Conservation (phyloP, 768 basidiomycete genomes). For the Amanita rimosa region DNA sequence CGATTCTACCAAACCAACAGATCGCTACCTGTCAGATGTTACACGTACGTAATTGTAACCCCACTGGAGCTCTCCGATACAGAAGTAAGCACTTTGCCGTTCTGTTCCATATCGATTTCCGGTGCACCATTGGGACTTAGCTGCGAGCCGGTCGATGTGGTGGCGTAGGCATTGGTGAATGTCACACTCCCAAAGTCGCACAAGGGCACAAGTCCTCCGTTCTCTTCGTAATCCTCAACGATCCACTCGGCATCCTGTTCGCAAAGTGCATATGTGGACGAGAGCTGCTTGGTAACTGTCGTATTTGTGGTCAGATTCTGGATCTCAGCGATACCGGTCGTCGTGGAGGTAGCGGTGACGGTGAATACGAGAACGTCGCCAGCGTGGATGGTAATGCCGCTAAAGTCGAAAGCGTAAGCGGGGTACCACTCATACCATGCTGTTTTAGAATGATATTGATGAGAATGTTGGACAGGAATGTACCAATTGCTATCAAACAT, state of each 20-base stretch:
- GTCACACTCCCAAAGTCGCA: background rate
- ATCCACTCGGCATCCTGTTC: background rate
- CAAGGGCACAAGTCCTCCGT: background rate
- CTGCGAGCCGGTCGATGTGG: background rate
- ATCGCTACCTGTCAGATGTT: background rate
- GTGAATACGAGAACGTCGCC: background rate
- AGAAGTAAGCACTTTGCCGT: background rate
- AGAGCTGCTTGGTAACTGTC: background rate
- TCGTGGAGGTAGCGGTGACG: background rate
- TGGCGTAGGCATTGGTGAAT: background rate
- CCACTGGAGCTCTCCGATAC: background rate
- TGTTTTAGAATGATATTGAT: background rate
- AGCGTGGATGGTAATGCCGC: background rate
- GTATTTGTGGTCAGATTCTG: background rate
- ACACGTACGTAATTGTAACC: background rate
- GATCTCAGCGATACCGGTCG: background rate
- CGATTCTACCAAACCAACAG: too few relatives aligned
- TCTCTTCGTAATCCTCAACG: background rate
- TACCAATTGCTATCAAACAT: background rate
- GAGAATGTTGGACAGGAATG: background rate
- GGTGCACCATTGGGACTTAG: background rate
- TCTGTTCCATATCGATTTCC: background rate
- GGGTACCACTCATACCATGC: conserved; percentile 4
- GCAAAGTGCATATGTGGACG: background rate
- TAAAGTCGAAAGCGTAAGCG: background rate